Conservation (phyloP, 495 filamentous ascomycete genomes). For the Chaetomidium leptoderma region DNA sequence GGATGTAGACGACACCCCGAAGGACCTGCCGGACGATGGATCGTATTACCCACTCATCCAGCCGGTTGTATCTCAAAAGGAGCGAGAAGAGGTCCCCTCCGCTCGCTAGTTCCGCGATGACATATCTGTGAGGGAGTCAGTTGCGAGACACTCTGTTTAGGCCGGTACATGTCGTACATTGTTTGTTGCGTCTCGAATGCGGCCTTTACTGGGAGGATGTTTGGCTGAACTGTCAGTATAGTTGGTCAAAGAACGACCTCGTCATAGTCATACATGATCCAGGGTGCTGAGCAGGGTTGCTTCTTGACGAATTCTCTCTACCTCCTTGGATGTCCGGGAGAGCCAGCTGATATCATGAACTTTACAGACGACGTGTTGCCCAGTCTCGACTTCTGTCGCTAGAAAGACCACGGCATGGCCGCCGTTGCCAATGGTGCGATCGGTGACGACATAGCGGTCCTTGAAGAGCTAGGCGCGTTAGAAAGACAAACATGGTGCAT, state of each 20-base stretch:
- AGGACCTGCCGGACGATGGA: slow-evolving; percentile 81
- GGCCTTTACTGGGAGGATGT: slow-evolving; percentile 55
- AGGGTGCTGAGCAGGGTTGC: slow-evolving; percentile 53
- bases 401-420: slow-evolving; percentile 80
- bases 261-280: slow-evolving; percentile 50
- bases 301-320: slow-evolving; percentile 43
- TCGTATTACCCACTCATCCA: slow-evolving; percentile 69
- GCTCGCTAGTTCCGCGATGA: slow-evolving; percentile 63
- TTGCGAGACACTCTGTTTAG: no score
- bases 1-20: slow-evolving; percentile 72
- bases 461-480: slow-evolving; percentile 41
- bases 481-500: neutral
- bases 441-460: slow-evolving; percentile 45
- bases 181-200: slow-evolving; percentile 48
- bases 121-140: slow-evolving; percentile 45
- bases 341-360: slow-evolving; percentile 34
- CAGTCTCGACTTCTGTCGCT: slow-evolving; percentile 62
- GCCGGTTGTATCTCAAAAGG: slow-evolving; percentile 41
- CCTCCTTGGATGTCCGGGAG: slow-evolving; percentile 5
- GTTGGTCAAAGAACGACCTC: neutral
- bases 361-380: slow-evolving; percentile 78
- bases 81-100: slow-evolving; percentile 59
- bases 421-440: slow-evolving; percentile 71
- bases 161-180: slow-evolving; percentile 39
- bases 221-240: slow-evolving; percentile 44